These are phyloP conservation scores for Talinum fruticosum DNA, from an alignment of 148 eudicot genomes.

Conservation along the genomic window DNA sequence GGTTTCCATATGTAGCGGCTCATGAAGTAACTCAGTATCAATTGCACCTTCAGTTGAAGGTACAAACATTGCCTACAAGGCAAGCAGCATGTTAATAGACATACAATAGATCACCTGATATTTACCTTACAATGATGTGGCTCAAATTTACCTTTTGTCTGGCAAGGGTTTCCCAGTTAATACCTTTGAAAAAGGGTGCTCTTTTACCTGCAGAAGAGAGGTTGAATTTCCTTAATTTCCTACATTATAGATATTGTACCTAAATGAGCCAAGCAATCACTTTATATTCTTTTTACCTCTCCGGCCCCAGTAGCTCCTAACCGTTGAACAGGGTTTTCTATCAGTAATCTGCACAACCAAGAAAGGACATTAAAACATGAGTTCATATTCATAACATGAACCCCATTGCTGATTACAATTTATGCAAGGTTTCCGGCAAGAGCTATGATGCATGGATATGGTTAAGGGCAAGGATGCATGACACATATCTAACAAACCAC, in stretches of 20 bases:
- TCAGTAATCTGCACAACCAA: slow-evolving; percentile 58
- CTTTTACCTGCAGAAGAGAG: slow-evolving; percentile 58
- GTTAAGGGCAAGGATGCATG: neutral
- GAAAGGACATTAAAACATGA: neutral
- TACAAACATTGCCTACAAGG: slow-evolving; percentile 81
- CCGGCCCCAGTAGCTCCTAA: slow-evolving; percentile 88
- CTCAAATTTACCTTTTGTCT: slow-evolving; percentile 73
- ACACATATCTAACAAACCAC: neutral
- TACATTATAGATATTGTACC: neutral
- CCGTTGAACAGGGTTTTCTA: slow-evolving; percentile 88
- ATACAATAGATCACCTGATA: neutral
- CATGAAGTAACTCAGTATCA: slow-evolving; percentile 94
- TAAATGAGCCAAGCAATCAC: slow-evolving; percentile 9
- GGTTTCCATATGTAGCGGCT: slow-evolving; percentile 98
- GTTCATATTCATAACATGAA: neutral
- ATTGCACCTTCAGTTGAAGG: slow-evolving; percentile 77
- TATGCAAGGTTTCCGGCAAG: neutral
- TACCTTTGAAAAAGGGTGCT: slow-evolving; percentile 71
- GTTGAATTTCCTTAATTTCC: slow-evolving; percentile 6
- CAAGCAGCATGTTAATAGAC: neutral
- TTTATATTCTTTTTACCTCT: slow-evolving; percentile 55
- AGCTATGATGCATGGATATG: neutral
- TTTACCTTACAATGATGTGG: neutral
- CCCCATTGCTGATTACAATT: neutral
- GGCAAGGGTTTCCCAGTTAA: slow-evolving; percentile 91